Evolutionary conservation across 2,329 filamentous ascomycete genomes (phyloP), one percentile per base, ranked within the genome.

Genomic region (Calonectria montana): DNA sequence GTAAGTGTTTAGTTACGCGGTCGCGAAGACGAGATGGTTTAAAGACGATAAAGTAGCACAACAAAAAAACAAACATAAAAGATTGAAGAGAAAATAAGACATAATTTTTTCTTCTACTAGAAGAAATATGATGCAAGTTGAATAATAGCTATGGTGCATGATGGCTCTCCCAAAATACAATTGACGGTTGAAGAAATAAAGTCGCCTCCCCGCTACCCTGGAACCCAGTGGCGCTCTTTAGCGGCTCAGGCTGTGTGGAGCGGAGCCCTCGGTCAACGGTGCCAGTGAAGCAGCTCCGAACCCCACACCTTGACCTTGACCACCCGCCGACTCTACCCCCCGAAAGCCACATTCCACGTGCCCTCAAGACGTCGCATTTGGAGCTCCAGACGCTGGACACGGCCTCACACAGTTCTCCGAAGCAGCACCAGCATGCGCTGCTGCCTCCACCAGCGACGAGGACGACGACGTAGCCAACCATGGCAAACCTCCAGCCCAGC

Each of bases 401-500:
- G 50, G 50, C 29, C 29, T 39, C 27, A 35, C 37, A 9, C 35
- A 37, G 31, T 9, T 31, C 13, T 35, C 25, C 48, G n/a, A 15
- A 59, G 25, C 9, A 67, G 64, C 70, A 63, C 55, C 70, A 78
- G 72, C 59, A 79, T 80, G 77, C 64, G 41, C 67, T 64, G 68
- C 63, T 25, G 39, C 62, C 50, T 27, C 23, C 21, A 63, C 35
- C 65, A 59, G 48, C 69, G 31, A 64, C 31, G 23, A 35, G 35
- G 53, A 59, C 31, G 10, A 57, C 64, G 59, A 71, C 55, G 61
- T 45, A 71, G 53, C 50, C 73, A 71, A 79, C 71, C 74, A 90
- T 90, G 88, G 84, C 88, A 70, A 89, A 88, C 81, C 81, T 87
- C 48, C 87, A 88, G 76, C 82, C 87, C 69, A 80, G 84, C 74